phyloP scores from a whole-genome alignment of 2,329 filamentous ascomycete genomes.

The Talaromyces marneffei region DNA sequence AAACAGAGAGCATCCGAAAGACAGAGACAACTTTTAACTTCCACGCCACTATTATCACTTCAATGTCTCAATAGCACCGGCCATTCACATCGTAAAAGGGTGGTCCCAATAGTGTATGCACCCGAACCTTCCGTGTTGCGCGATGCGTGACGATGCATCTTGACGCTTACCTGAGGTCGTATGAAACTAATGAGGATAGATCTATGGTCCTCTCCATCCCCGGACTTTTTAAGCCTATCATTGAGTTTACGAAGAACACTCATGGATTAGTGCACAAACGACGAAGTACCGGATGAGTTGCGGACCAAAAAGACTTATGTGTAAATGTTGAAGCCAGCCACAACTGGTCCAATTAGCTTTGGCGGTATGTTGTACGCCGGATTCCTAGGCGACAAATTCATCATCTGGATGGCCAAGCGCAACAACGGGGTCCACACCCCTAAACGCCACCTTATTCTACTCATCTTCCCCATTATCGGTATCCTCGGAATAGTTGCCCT shows the following conservation, averaged over 20 bases:
- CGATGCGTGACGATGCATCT: background rate
- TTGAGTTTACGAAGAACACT: background rate
- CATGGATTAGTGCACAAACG: no score
- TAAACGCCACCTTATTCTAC: slow-evolving; percentile 30
- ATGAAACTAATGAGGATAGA: slow-evolving; percentile 19
- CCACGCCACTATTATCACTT: background rate
- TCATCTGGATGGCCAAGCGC: slow-evolving; percentile 27
- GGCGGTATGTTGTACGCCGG: slow-evolving; percentile 25
- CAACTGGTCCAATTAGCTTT: slow-evolving; percentile 27
- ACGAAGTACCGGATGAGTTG: background rate
- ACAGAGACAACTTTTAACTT: background rate
- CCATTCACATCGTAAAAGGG: no score
- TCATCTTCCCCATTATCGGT: slow-evolving; percentile 28
- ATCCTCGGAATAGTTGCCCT: slow-evolving; percentile 27
- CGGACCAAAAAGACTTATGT: slow-evolving; percentile 12
- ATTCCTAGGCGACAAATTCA: slow-evolving; percentile 21
- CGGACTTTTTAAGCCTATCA: background rate
- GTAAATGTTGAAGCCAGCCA: slow-evolving; percentile 33
- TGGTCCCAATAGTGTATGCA: background rate
- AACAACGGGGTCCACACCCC: slow-evolving; percentile 29
- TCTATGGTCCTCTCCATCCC: background rate
- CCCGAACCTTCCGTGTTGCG: background rate
- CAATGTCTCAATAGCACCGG: background rate
- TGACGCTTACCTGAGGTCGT: background rate
- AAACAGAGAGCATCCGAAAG: background rate